These are phyloP conservation scores for Arthrobotrys conoides DNA, from an alignment of 2,329 filamentous ascomycete genomes.

Conservation along the genomic window DNA sequence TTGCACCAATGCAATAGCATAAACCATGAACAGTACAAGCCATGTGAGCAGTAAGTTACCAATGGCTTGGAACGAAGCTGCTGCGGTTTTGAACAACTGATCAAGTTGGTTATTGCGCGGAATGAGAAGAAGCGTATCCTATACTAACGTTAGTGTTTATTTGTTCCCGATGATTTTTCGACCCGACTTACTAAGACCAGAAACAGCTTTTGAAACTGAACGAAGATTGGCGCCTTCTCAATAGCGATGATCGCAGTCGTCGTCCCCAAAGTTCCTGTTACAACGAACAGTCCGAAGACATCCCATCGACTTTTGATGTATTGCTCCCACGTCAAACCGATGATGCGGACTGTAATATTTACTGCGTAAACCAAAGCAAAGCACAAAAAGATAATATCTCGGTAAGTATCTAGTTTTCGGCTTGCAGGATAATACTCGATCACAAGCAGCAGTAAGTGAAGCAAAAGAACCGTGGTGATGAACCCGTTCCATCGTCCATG, in stretches of 20 bases:
- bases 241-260: conserved; percentile 80
- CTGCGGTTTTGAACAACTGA: conserved; percentile 98
- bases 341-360: conserved; percentile 86
- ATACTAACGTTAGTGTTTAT: conserved; percentile 6
- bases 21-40: conserved; percentile 96
- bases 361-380: conserved; percentile 86
- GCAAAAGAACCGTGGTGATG: conserved; percentile 82
- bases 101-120: conserved; percentile 97
- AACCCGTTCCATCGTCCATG: conserved; percentile 89
- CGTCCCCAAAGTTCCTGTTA: conserved; percentile 84
- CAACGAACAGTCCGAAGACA: conserved; percentile 84
- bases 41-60: conserved; percentile 93
- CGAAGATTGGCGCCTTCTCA: conserved; percentile 74
- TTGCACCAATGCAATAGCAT: conserved; percentile 95
- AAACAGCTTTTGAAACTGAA: conserved; percentile 92
- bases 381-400: conserved; percentile 79
- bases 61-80: conserved; percentile 90
- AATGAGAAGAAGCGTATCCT: conserved; percentile 73
- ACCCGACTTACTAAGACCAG: conserved; percentile 75
- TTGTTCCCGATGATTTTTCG: background rate
- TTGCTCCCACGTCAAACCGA: conserved; percentile 90
- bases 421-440: conserved; percentile 87
- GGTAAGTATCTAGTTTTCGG: conserved; percentile 76
- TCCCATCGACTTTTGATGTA: conserved; percentile 97
- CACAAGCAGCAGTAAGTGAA: conserved; percentile 86